Evolutionary conservation across 305 asterid species (phyloP), one percentile per base, ranked within the genome.

Genomic region (Fraxinus greggii): DNA sequence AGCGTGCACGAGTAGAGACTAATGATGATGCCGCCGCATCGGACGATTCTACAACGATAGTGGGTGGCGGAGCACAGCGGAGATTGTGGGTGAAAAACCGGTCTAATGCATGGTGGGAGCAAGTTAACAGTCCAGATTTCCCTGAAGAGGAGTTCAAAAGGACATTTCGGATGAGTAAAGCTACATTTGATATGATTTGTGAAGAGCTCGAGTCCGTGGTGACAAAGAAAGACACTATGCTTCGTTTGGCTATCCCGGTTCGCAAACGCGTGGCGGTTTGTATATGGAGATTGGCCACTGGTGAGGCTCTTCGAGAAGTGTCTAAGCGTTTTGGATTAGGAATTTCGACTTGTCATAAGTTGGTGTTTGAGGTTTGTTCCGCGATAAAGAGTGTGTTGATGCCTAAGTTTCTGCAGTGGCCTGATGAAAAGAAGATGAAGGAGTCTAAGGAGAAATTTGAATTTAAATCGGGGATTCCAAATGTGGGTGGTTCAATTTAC

Each of bases 101-200:
- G 7, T 92, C 98, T 1, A 92, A 89, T 5, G 97, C 85, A 10
- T 94, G 98, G 98, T 94, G 98, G 98, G 95, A 94, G 81, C 90
- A 82, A 1, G 87, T 87, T 17, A 90, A 79, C 77, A 83, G 86
- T 81, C 86, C 92, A 0, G 92, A 90, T 23, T 92, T 84, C 56
- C 91, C 98, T 0, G 97, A 92, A 10, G 90, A 86, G 73, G 96
- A 94, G 29, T 94, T 94, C 85, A 84, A 79, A 65, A 86, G 85
- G 12, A 91, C 92, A 0, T 94, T 94, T 72, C 86, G 93, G 1
- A 92, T 94, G 97, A 87, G 96, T 78, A 85, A 83, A 63, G 85
- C 91, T 0, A 94, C 98, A 0, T 94, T 92, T 79, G 89, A 90
- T 28, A 73, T 89, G 86, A 90, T 94, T 23, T 94, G 97, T 65